Evolutionary conservation across 2,329 filamentous ascomycete genomes (phyloP), one percentile per base, ranked within the genome.

Genomic region (Ophiostoma himal-ulmi): DNA sequence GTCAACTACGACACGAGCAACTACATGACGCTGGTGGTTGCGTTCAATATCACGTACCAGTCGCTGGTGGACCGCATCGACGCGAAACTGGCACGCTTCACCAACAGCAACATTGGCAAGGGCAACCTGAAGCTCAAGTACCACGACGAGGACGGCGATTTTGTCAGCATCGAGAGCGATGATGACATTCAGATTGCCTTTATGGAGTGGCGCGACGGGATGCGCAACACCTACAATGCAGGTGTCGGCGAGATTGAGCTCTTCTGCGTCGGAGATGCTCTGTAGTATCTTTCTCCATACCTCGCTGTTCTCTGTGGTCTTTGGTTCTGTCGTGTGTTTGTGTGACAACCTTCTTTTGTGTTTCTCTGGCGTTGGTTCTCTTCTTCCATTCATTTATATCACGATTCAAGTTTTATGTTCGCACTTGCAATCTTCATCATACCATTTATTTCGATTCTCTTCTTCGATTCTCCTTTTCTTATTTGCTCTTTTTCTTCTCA

Each of bases 181-280:
- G 95, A 99, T 76, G 95, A 97, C 75, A 95, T 99, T 62, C 93
- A 96, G 76, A 93, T 95, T 75, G 95, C 95, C 5, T 97, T 99
- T 77, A 90, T 94, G 78, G 94, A 96, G 75, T 97, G 94, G 94
- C 88, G 91, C 44, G 93, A 97, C 77, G 90, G 85, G 78, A 78
- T 82, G 39, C 80, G 80, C 72, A 83, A 83, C 74, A 82, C 83
- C 78, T 84, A 85, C 68, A 84, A 86, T 68, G 90, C 89, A 62
- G 89, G 90, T 74, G 89, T 96, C 62, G 93, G 92, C 74, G 93
- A 97, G 83, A 96, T 97, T 79, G 92, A 96, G 78, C 86, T 95
- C 72, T 94, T 91, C 81, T 94, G 92, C 80, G 83, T 89, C 74
- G 82, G 87, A 77, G 84, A 72, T 2, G 70, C 70, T 0, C 11